A percentile compares a stretch with the other conserved stretches of the same genome.
Conservation (phyloP, 345 rosid genomes). For the Salix viminalis region DNA sequence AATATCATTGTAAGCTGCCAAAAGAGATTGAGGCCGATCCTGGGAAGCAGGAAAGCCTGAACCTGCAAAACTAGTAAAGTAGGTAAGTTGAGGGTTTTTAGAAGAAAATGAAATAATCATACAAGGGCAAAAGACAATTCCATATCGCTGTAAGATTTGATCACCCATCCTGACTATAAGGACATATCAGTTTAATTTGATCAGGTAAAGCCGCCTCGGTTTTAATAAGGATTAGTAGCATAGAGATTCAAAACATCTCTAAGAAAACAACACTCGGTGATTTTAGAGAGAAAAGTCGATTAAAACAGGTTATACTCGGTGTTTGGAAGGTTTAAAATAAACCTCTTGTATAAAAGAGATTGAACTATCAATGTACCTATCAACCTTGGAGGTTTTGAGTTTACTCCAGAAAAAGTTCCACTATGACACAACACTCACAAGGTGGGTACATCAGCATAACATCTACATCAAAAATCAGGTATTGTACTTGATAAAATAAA, state of each 20-base stretch:
- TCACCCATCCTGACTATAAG: constrained; percentile 6
- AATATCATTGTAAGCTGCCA: constrained; percentile 38
- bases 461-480: too few species aligned
- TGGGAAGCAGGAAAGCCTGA: constrained; percentile 43
- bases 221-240: not conserved
- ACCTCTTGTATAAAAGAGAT: too few species aligned
- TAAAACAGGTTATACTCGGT: too few species aligned
- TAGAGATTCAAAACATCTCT: not conserved
- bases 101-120: not conserved
- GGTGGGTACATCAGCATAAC: too few species aligned
- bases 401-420: too few species aligned
- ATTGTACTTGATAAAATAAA: too few species aligned
- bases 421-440: too few species aligned
- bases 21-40: constrained; percentile 29
- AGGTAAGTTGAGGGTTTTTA: constrained; percentile 21
- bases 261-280: too few species aligned
- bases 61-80: constrained; percentile 36
- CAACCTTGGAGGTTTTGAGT: too few species aligned
- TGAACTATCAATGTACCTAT: too few species aligned
- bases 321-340: not conserved
- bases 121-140: not conserved
- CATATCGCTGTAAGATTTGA: not conserved
- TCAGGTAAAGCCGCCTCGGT: constrained; percentile 7
- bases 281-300: too few species aligned
- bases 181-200: not conserved